A percentile compares a stretch with the other conserved stretches of the same genome.
These are phyloP conservation scores for Cochlearia excelsa DNA, from an alignment of 345 rosid genomes.

Conservation along the genomic window DNA sequence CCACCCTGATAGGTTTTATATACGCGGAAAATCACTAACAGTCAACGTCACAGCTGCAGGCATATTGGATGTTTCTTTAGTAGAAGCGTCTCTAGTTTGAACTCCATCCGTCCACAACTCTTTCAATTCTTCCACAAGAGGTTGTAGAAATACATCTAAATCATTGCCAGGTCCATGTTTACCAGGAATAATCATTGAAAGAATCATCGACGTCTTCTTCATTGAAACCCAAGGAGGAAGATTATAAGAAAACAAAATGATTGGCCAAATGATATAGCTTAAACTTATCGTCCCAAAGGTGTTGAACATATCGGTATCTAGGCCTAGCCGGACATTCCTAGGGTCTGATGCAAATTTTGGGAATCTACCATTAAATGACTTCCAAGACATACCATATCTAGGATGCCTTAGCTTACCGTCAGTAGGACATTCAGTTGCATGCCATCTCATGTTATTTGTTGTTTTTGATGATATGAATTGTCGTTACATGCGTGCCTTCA, in stretches of 20 bases:
- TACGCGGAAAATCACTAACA: not conserved
- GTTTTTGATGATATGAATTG: too few relatives aligned
- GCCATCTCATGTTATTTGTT: too few relatives aligned
- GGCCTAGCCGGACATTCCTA: slow-evolving; percentile 1
- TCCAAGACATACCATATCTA: not conserved
- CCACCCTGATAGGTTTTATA: not conserved
- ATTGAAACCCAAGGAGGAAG: not conserved
- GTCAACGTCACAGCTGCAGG: not conserved
- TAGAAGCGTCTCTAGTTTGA: not conserved
- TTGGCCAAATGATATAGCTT: too few relatives aligned
- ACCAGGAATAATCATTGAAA: not conserved
- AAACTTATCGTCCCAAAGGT: too few relatives aligned
- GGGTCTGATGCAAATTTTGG: slow-evolving; percentile 2
- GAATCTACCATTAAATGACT: not conserved
- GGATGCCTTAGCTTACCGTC: too few relatives aligned
- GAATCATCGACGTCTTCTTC: slow-evolving; percentile 1
- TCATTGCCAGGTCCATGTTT: not conserved
- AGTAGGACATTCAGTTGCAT: too few relatives aligned
- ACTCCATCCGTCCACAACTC: too few relatives aligned
- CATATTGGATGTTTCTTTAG: not conserved
- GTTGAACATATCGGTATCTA: not conserved
- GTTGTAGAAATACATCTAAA: too few relatives aligned
- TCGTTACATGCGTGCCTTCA: too few relatives aligned
- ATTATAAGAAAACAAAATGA: slow-evolving; percentile 1
- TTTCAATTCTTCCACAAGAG: too few relatives aligned